These are phyloP conservation scores for Volvox africanus DNA, from an alignment of 139 green algal species.

Conservation along the genomic window DNA sequence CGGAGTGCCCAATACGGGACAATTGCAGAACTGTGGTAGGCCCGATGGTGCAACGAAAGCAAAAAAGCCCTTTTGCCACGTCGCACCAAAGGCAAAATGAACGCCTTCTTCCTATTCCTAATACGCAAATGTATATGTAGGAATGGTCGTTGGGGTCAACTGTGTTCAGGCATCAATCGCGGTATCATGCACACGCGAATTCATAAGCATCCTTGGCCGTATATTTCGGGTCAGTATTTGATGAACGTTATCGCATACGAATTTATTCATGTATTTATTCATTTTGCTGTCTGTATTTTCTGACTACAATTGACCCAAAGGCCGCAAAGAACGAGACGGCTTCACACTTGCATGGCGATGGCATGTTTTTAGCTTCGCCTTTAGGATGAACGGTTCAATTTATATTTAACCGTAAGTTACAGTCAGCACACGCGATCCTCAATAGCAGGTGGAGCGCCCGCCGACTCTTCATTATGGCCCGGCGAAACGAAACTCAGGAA, in stretches of 20 bases:
- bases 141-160: background rate
- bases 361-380: background rate
- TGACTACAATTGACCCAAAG: constrained; percentile 5
- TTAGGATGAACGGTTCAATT: background rate
- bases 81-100: background rate
- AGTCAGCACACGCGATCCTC: too few species aligned
- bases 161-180: background rate
- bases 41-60: constrained; percentile 8
- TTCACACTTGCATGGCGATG: background rate
- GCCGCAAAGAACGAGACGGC: background rate
- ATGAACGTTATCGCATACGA: too few species aligned
- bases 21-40: background rate
- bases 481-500: background rate
- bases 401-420: background rate
- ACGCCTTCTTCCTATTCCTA: too few species aligned
- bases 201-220: too few species aligned
- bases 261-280: too few species aligned
- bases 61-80: background rate
- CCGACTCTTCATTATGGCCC: background rate
- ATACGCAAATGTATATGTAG: background rate
- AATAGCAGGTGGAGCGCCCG: too few species aligned
- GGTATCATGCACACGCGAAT: background rate
- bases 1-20: background rate
- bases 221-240: too few species aligned
- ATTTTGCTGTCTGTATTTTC: background rate